phyloP scores from a whole-genome alignment of 306 rosid species.

The Begonia masoniana region DNA sequence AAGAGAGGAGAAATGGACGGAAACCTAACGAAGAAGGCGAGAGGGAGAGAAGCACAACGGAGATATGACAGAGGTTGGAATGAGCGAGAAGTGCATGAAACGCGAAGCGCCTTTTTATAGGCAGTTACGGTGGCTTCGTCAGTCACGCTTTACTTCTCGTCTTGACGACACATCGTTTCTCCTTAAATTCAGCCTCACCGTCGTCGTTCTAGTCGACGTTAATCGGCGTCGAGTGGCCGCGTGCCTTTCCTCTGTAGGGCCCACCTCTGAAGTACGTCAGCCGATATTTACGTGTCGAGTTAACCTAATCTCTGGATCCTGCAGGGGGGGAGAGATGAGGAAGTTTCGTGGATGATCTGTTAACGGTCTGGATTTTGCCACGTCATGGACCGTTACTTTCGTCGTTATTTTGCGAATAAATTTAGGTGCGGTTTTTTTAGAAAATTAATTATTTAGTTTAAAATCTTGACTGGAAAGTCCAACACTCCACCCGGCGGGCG shows the following conservation, averaged over 20 bases:
- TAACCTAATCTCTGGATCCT: neutral
- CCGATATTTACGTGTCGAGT: neutral
- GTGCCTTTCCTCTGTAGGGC: slow-evolving; percentile 17
- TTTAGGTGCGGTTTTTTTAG: no score
- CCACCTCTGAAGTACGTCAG: slow-evolving; percentile 2
- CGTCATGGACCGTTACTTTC: slow-evolving; percentile 3
- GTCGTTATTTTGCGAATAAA: neutral
- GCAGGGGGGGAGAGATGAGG: neutral
- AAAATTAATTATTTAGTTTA: no score
- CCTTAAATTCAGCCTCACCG: slow-evolving; percentile 5
- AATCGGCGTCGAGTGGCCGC: slow-evolving; percentile 78
- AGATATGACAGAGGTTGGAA: slow-evolving; percentile 10
- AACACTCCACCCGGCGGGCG: no score
- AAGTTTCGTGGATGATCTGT: neutral
- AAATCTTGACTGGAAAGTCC: no score
- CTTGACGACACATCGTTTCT: neutral
- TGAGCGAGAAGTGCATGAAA: slow-evolving; percentile 61
- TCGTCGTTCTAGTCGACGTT: slow-evolving; percentile 4
- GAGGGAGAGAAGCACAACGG: neutral
- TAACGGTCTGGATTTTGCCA: neutral
- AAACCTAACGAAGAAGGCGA: slow-evolving; percentile 3
- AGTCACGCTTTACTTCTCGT: neutral
- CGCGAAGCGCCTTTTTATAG: slow-evolving; percentile 34
- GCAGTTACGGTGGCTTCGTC: slow-evolving; percentile 1
- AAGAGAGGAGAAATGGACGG: neutral